phyloP scores from a whole-genome alignment of 2,329 filamentous ascomycete species.

The Ophiostoma populinum region DNA sequence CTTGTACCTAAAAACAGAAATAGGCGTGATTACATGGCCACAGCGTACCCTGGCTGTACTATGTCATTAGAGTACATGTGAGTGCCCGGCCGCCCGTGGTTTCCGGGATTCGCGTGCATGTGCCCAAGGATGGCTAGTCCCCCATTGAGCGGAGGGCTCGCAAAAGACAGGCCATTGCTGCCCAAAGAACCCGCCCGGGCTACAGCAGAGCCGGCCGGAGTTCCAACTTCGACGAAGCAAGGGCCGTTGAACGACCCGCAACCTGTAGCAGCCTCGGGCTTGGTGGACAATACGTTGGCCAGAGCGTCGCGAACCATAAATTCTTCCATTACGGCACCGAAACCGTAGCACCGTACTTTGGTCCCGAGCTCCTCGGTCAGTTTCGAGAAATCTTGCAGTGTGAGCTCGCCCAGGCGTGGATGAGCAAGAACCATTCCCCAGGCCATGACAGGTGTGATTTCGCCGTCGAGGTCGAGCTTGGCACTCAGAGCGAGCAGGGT shows the following conservation, averaged over 20 bases:
- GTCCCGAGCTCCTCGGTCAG: slow-evolving; percentile 57
- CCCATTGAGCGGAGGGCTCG: too few species aligned
- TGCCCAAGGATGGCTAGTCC: too few species aligned
- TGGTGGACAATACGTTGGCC: slow-evolving; percentile 48
- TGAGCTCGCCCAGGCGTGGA: slow-evolving; percentile 49
- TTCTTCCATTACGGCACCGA: slow-evolving; percentile 47
- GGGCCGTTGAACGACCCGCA: too few species aligned
- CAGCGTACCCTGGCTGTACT: background rate
- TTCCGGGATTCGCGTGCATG: too few species aligned
- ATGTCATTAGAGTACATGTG: background rate
- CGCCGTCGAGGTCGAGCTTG: slow-evolving; percentile 66
- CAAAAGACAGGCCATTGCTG: too few species aligned
- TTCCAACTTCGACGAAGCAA: too few species aligned
- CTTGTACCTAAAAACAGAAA: background rate
- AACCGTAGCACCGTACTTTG: slow-evolving; percentile 84
- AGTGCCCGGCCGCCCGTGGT: too few species aligned
- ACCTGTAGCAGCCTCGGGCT: too few species aligned
- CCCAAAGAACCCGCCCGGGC: too few species aligned
- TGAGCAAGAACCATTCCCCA: slow-evolving; percentile 69
- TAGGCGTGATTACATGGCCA: slow-evolving; percentile 1
- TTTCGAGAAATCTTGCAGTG: slow-evolving; percentile 47
- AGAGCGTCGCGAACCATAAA: slow-evolving; percentile 64
- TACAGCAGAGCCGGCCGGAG: too few species aligned
- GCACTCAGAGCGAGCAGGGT: slow-evolving; percentile 74
- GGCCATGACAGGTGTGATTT: slow-evolving; percentile 91